These are phyloP conservation scores for Fusarium sacchari DNA, from an alignment of 2,329 filamentous ascomycete genomes.

Conservation along the genomic window DNA sequence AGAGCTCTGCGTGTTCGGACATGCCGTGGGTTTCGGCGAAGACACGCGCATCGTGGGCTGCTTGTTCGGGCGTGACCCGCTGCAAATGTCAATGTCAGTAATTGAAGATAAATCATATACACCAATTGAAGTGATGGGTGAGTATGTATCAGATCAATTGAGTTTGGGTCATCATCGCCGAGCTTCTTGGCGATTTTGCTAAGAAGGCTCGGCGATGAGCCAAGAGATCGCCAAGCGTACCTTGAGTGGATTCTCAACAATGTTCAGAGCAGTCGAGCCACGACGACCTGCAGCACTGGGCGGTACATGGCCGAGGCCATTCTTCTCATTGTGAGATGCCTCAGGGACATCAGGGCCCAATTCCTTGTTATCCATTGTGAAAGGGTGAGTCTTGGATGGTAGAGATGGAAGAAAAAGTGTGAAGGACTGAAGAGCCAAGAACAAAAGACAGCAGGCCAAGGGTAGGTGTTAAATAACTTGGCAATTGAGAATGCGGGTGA, in stretches of 20 bases:
- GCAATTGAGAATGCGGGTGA: neutral
- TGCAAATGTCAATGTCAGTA: neutral
- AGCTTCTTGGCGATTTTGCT: neutral
- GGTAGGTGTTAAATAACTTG: conserved; percentile 19
- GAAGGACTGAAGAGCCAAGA: neutral
- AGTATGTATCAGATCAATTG: neutral
- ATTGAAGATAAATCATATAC: neutral
- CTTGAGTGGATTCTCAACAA: conserved; percentile 23
- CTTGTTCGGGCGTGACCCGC: conserved; percentile 41
- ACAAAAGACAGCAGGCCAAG: neutral
- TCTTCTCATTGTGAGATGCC: conserved; percentile 14
- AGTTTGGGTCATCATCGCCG: neutral
- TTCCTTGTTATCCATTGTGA: conserved; percentile 19
- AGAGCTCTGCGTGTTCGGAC: conserved; percentile 56
- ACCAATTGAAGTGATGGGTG: neutral
- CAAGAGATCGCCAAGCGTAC: conserved; percentile 25
- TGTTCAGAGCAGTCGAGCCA: conserved; percentile 20
- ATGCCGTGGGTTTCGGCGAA: conserved; percentile 63
- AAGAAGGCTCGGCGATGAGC: neutral
- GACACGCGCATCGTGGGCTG: conserved; percentile 54
- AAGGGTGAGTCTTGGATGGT: neutral
- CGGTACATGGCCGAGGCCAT: neutral
- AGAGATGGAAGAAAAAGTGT: neutral
- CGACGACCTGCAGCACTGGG: neutral
- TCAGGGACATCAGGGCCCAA: conserved; percentile 12